phyloP scores from a whole-genome alignment of 495 filamentous ascomycete genomes.

The Penicillium riverlandense region DNA sequence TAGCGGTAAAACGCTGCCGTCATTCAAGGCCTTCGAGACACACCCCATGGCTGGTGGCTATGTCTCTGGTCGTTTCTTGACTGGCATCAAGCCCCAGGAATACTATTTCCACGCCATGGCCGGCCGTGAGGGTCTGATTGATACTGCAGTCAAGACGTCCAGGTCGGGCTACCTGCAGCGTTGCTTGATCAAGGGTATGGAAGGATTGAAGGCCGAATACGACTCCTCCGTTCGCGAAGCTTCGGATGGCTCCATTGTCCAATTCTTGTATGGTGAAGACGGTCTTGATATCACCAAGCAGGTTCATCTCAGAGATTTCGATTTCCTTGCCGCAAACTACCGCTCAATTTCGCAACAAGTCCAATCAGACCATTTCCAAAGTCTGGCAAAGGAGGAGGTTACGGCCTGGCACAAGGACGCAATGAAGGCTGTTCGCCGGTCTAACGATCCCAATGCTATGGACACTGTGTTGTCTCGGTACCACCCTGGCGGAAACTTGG shows the following conservation, averaged over 20 bases:
- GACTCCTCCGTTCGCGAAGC: conserved; percentile 85
- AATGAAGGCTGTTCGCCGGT: conserved; percentile 72
- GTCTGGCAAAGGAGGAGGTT: conserved; percentile 45
- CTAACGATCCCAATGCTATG: conserved; percentile 54
- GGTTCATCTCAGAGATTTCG: conserved; percentile 84
- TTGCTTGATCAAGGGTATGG: conserved; percentile 99
- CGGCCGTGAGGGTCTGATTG: conserved; percentile 95
- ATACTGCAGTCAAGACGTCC: conserved; percentile 98
- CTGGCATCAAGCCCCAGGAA: conserved; percentile 93
- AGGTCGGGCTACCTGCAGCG: conserved; percentile 95
- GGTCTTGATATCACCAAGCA: conserved; percentile 91
- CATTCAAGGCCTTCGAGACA: conserved; percentile 87
- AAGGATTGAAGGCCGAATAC: conserved; percentile 85
- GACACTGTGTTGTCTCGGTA: conserved; percentile 72
- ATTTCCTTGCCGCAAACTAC: conserved; percentile 80
- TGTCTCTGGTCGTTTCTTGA: conserved; percentile 93
- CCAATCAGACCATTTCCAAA: conserved; percentile 39
- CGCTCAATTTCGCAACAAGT: conserved; percentile 47
- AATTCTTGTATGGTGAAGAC: conserved; percentile 97
- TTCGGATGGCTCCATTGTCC: conserved; percentile 83
- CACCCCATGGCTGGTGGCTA: conserved; percentile 89
- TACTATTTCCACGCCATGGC: conserved; percentile 99
- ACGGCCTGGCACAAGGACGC: conserved; percentile 58
- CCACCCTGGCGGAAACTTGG: conserved; percentile 68
- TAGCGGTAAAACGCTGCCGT: conserved; percentile 92